Conservation (phyloP, 208 protist genomes). For the Trypanosoma mega region DNA sequence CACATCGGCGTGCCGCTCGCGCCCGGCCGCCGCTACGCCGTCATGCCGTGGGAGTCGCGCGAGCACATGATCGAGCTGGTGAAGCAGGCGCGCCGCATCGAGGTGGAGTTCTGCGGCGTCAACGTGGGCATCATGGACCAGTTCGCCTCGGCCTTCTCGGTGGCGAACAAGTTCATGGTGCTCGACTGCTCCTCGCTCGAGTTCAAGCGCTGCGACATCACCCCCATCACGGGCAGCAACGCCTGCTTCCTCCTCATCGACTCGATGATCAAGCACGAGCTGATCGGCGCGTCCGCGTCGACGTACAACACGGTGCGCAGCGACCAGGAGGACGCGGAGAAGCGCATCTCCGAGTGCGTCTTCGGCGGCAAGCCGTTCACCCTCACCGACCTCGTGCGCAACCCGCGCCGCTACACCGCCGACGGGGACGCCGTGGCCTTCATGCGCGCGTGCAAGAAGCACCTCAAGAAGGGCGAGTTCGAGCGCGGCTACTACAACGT, state of each 20-base stretch:
- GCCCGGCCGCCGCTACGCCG: constrained; percentile 29
- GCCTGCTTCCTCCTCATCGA: constrained; percentile 71
- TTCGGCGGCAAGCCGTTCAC: constrained; percentile 50
- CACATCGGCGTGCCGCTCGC: constrained; percentile 24
- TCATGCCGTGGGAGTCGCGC: constrained; percentile 35
- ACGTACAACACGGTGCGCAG: constrained; percentile 69
- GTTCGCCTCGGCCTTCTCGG: constrained; percentile 75
- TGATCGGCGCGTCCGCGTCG: constrained; percentile 43
- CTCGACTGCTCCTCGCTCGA: constrained; percentile 76
- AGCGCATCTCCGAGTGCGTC: constrained; percentile 54
- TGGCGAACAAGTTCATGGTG: constrained; percentile 73
- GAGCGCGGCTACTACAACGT: constrained; percentile 69
- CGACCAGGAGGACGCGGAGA: constrained; percentile 65
- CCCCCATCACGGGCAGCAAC: constrained; percentile 46
- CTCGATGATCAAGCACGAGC: constrained; percentile 74
- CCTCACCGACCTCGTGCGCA: constrained; percentile 62
- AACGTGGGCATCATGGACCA: constrained; percentile 94
- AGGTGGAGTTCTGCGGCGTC: constrained; percentile 79
- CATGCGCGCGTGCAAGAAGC: constrained; percentile 41
- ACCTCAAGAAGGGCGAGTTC: constrained; percentile 54
- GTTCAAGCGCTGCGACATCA: constrained; percentile 51
- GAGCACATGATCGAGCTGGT: constrained; percentile 50
- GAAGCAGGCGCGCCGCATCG: constrained; percentile 71
- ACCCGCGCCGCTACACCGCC: constrained; percentile 43
- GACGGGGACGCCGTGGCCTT: constrained; percentile 44